A percentile compares a stretch with the other conserved stretches of the same genome.
These are phyloP conservation scores for Pseudocercospora musae DNA, from an alignment of 2,329 filamentous ascomycete genomes.

Conservation along the genomic window DNA sequence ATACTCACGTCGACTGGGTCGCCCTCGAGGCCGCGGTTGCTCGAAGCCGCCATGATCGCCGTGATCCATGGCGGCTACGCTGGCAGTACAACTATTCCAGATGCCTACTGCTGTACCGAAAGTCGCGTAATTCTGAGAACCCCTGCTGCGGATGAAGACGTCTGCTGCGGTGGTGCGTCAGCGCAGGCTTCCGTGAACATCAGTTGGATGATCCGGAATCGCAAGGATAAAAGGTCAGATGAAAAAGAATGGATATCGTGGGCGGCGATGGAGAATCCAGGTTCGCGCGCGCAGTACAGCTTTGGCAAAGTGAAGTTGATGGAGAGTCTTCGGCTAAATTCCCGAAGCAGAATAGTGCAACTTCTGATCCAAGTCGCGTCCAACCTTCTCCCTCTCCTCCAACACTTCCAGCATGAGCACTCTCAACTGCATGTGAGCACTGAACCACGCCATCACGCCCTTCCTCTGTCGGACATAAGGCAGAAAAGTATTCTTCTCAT, in stretches of 20 bases:
- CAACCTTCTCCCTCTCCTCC: neutral
- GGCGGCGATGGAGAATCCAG: neutral
- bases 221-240: neutral
- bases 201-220: neutral
- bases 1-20: slow-evolving; percentile 27
- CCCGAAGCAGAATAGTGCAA: neutral
- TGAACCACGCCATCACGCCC: neutral
- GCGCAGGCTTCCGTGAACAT: neutral
- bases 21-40: slow-evolving; percentile 22
- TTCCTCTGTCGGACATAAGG: neutral
- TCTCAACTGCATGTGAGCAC: neutral
- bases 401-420: neutral
- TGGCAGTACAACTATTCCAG: neutral
- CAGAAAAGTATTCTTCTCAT: neutral
- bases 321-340: neutral
- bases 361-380: neutral
- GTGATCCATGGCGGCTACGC: slow-evolving; percentile 28
- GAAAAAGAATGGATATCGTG: neutral
- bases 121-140: too few species aligned
- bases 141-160: neutral
- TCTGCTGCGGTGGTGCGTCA: neutral
- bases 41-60: slow-evolving; percentile 30
- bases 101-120: neutral
- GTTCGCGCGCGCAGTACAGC: neutral
- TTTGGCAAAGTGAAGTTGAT: neutral